Percentiles rank a stretch among this genome's conserved stretches.
phyloP scores from a whole-genome alignment of 179 eudicot species.

The Gypsophila paniculata region DNA sequence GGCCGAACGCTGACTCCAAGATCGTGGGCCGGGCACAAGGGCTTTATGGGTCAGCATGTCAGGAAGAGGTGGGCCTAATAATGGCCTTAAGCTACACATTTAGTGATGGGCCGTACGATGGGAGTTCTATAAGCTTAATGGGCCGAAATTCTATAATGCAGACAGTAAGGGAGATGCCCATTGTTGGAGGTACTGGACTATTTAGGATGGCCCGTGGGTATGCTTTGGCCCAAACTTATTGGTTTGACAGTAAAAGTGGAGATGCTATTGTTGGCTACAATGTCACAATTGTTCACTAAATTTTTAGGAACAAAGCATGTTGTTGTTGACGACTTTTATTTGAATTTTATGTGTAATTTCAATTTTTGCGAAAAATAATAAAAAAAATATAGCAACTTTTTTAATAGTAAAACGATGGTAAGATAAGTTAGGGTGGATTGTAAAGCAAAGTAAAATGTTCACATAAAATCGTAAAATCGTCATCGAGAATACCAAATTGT shows the following conservation, averaged over 20 bases:
- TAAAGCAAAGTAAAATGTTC: too few relatives aligned
- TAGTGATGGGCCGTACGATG: conserved; percentile 41
- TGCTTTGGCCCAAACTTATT: conserved; percentile 42
- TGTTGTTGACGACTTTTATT: background rate
- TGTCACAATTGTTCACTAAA: conserved; percentile 43
- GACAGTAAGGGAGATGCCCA: conserved; percentile 44
- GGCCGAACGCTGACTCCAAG: conserved; percentile 44
- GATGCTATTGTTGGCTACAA: conserved; percentile 58
- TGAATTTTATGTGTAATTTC: background rate
- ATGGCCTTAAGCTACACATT: conserved; percentile 50
- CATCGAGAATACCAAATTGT: too few relatives aligned
- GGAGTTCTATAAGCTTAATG: conserved; percentile 45
- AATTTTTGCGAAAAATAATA: background rate
- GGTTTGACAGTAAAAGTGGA: conserved; percentile 29
- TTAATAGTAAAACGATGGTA: background rate
- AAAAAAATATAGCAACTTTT: too few relatives aligned
- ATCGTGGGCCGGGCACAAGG: conserved; percentile 58
- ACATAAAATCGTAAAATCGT: too few relatives aligned
- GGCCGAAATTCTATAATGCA: conserved; percentile 38
- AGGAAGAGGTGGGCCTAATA: conserved; percentile 34
- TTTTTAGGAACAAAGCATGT: too few relatives aligned
- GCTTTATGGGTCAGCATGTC: conserved; percentile 46
- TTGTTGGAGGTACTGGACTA: conserved; percentile 52
- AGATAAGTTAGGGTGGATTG: too few relatives aligned
- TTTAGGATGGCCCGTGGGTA: conserved; percentile 56